Evolutionary conservation across 2,329 filamentous ascomycete genomes (phyloP).

Genomic region (Diplocarpon rosae): DNA sequence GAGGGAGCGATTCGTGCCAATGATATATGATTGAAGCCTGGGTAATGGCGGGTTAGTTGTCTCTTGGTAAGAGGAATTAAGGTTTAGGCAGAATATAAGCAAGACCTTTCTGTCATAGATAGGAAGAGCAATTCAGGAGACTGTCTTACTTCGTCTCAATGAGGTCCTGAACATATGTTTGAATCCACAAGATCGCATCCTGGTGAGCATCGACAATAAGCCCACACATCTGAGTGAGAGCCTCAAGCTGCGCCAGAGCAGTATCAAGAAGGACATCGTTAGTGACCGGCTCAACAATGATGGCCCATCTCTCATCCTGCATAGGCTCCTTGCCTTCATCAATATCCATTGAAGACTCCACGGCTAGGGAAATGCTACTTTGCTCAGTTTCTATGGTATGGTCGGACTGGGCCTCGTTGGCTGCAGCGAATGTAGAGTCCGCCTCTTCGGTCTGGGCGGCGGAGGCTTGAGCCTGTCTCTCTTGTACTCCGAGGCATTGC

Average conservation of each 20-base stretch:
- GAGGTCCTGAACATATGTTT: constrained; percentile 3
- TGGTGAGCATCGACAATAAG: constrained; percentile 19
- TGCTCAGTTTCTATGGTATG: constrained; percentile 29
- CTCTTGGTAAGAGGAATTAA: too few species aligned
- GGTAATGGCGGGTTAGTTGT: too few species aligned
- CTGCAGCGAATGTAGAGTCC: constrained; percentile 22
- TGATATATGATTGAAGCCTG: constrained; percentile 42
- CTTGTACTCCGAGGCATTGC: constrained; percentile 41
- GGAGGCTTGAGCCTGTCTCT: constrained; percentile 35
- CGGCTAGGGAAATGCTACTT: constrained; percentile 21
- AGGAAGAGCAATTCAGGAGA: too few species aligned
- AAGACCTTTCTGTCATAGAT: background rate
- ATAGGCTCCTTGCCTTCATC: constrained; percentile 30
- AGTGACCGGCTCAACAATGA: constrained; percentile 55
- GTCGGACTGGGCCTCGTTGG: background rate
- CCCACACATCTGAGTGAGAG: constrained; percentile 39
- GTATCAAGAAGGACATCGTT: constrained; percentile 57
- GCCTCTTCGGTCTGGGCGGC: constrained; percentile 24
- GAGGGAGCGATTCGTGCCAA: constrained; percentile 30
- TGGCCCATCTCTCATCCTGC: constrained; percentile 49
- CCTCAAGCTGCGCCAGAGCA: constrained; percentile 50
- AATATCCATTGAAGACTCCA: constrained; percentile 7
- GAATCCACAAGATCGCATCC: background rate
- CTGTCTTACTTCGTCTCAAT: constrained; percentile 4
- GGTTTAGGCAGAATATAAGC: background rate